phyloP scores from a whole-genome alignment of 352 stramenopile species.

The Globisporangium megalacanthum region DNA sequence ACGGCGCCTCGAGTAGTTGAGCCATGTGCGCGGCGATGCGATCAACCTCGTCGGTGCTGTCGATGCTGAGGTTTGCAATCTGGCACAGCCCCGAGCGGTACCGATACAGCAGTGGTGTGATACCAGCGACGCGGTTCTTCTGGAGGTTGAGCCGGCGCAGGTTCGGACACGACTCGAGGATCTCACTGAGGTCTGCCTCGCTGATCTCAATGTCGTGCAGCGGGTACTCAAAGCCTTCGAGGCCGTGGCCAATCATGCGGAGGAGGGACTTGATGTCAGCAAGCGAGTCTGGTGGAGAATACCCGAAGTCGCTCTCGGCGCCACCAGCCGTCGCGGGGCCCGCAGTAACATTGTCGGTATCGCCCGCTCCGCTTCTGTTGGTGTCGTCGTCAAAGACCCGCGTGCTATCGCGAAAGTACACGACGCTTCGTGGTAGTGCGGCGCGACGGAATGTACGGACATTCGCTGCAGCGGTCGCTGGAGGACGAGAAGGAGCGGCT shows the following conservation, averaged over 20 bases:
- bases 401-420: too few relatives aligned
- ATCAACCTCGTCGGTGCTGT: constrained; percentile 10
- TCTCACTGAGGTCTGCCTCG: constrained; percentile 10
- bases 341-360: too few relatives aligned
- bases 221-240: constrained; percentile 16
- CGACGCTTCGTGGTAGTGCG: too few relatives aligned
- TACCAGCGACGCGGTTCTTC: constrained; percentile 9
- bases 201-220: constrained; percentile 13
- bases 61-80: constrained; percentile 14
- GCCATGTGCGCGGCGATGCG: constrained; percentile 13
- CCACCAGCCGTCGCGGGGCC: background rate
- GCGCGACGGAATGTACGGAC: background rate
- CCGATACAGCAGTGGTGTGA: constrained; percentile 14
- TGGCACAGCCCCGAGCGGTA: constrained; percentile 12
- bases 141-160: constrained; percentile 17
- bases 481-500: constrained; percentile 4
- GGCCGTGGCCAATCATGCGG: constrained; percentile 11
- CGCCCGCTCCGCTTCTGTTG: too few relatives aligned
- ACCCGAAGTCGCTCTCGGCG: background rate
- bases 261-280: constrained; percentile 6
- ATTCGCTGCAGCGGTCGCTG: background rate
- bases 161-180: constrained; percentile 20
- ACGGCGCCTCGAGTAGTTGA: constrained; percentile 9
- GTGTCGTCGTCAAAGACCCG: background rate
- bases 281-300: background rate